A percentile compares a stretch with the other conserved stretches of the same genome.
Conservation (phyloP, 2,329 filamentous ascomycete species). For the Rachicladosporium sp. region DNA sequence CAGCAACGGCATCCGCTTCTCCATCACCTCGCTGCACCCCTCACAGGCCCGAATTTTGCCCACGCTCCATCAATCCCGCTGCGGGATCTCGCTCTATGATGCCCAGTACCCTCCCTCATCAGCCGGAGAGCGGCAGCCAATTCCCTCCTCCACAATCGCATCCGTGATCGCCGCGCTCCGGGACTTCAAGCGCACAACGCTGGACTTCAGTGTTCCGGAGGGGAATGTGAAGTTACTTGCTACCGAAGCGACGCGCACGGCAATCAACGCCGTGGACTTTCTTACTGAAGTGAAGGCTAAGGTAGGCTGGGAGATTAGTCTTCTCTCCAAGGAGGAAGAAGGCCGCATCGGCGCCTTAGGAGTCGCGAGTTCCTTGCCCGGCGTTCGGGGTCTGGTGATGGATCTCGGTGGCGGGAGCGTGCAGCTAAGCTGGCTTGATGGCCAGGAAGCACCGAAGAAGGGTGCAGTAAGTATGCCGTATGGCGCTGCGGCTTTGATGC, state of each 20-base stretch:
- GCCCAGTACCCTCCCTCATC: conserved; percentile 41
- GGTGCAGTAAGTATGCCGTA: conserved; percentile 57
- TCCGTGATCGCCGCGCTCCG: conserved; percentile 53
- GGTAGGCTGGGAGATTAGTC: conserved; percentile 56
- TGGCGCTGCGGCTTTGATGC: conserved; percentile 54
- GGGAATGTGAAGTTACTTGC: conserved; percentile 64
- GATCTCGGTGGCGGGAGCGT: conserved; percentile 71
- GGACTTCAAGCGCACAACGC: conserved; percentile 60
- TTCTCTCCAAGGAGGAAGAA: conserved; percentile 70
- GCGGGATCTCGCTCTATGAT: conserved; percentile 76
- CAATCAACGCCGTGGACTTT: conserved; percentile 60
- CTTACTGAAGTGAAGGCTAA: conserved; percentile 48
- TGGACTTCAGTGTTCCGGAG: conserved; percentile 53
- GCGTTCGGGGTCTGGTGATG: conserved; percentile 68
- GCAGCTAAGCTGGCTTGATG: conserved; percentile 57
- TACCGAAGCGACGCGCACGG: conserved; percentile 78
- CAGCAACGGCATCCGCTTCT: conserved; percentile 89
- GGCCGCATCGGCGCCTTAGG: conserved; percentile 74
- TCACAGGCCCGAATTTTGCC: conserved; percentile 59
- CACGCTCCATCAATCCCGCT: conserved; percentile 67
- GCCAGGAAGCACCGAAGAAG: conserved; percentile 38
- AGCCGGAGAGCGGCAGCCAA: conserved; percentile 35
- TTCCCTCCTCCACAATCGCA: conserved; percentile 47
- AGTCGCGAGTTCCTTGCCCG: conserved; percentile 59
- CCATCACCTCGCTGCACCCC: conserved; percentile 66